Evolutionary conservation across 192 early-diverging fungal genomes (phyloP).

Genomic region (Geranomyces michiganensis): DNA sequence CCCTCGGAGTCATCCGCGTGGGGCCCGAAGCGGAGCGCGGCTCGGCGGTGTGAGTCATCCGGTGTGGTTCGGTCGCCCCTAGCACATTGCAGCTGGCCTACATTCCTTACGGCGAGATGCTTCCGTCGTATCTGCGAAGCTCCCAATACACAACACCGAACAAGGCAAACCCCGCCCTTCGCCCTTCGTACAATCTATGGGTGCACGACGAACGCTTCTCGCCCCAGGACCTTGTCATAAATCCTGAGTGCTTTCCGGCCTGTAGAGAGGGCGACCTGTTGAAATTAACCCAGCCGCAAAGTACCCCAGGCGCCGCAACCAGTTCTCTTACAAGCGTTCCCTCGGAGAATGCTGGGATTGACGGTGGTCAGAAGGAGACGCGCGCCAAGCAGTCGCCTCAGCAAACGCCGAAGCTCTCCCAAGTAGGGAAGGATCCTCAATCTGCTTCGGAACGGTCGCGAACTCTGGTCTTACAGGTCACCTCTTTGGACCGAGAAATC

Average conservation of each 20-base stretch:
- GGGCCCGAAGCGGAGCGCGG: no score
- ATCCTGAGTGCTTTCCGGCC: slow-evolving; percentile 68
- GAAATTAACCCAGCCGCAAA: slow-evolving; percentile 52
- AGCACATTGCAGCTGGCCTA: no score
- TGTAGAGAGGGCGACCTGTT: slow-evolving; percentile 67
- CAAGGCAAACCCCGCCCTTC: slow-evolving; percentile 2
- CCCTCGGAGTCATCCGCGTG: no score
- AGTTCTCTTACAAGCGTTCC: background rate
- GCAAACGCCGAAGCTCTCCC: background rate
- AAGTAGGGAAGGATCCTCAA: background rate
- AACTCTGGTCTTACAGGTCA: slow-evolving; percentile 58
- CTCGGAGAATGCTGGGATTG: background rate
- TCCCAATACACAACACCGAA: slow-evolving; percentile 1
- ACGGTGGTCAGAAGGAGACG: background rate
- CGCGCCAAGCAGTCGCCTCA: background rate
- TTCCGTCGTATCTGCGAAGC: slow-evolving; percentile 11
- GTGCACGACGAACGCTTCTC: slow-evolving; percentile 64
- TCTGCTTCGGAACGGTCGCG: slow-evolving; percentile 22
- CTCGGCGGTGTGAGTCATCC: no score
- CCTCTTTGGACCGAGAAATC: slow-evolving; percentile 52
- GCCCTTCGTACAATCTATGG: slow-evolving; percentile 40
- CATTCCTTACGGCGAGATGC: background rate
- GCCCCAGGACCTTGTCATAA: slow-evolving; percentile 67
- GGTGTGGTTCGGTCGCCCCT: no score
- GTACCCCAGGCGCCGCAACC: background rate